Conservation (phyloP, 192 early-diverging fungal species). For the Podila epigama region DNA sequence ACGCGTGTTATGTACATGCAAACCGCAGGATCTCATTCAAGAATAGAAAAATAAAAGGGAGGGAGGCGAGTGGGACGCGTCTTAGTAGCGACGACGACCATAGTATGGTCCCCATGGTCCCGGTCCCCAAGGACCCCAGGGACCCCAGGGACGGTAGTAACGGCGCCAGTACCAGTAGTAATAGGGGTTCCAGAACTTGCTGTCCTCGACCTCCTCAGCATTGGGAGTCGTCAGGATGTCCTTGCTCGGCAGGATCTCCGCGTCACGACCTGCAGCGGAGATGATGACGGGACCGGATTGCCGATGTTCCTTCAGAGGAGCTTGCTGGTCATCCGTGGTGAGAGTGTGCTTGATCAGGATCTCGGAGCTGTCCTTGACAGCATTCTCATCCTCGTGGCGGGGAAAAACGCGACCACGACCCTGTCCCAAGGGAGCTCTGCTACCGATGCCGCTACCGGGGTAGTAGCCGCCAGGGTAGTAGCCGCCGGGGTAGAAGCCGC, state of each 20-base stretch:
- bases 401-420: not conserved
- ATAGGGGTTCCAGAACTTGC: not conserved
- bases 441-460: not conserved
- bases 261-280: not conserved
- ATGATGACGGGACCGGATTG: too few species aligned
- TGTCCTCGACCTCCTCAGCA: not conserved
- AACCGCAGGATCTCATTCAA: not conserved
- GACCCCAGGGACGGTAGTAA: not conserved
- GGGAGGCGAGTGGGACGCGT: too few species aligned
- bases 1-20: too few species aligned
- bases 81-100: not conserved
- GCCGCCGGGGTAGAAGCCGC: not conserved
- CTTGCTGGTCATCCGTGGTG: too few species aligned
- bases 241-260: not conserved
- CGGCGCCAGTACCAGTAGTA: not conserved
- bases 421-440: not conserved
- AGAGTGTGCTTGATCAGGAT: not conserved
- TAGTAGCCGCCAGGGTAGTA: not conserved
- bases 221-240: not conserved
- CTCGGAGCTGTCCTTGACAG: not conserved
- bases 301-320: too few species aligned
- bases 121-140: not conserved
- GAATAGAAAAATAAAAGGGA: too few species aligned
- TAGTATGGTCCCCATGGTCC: not conserved
- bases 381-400: not conserved